These are phyloP conservation scores for Ophiognomonia clavigignenti-juglandacearum DNA, from an alignment of 2,329 filamentous ascomycete species.

Conservation along the genomic window DNA sequence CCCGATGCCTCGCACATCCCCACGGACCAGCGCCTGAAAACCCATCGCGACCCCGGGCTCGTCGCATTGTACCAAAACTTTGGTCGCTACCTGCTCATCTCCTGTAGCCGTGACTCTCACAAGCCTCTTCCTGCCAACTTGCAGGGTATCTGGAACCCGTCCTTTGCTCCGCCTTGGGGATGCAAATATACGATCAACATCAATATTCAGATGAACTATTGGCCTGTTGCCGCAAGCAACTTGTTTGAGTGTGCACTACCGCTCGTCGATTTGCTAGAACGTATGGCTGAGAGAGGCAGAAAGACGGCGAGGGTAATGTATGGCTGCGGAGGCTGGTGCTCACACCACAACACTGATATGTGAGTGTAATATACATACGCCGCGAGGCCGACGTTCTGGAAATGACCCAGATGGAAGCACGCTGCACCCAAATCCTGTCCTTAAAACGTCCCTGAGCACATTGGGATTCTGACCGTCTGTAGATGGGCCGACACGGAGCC, in stretches of 20 bases:
- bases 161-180: constrained; percentile 39
- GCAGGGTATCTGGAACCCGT: constrained; percentile 40
- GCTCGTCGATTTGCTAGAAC: constrained; percentile 34
- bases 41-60: constrained; percentile 20
- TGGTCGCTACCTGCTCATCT: constrained; percentile 33
- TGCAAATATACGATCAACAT: constrained; percentile 47
- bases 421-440: no score
- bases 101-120: constrained; percentile 24
- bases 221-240: constrained; percentile 29
- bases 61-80: constrained; percentile 32
- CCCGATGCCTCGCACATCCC: constrained; percentile 19
- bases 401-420: no score
- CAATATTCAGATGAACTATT: constrained; percentile 51
- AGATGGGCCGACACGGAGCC: constrained; percentile 31
- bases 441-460: no score
- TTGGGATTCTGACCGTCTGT: no score
- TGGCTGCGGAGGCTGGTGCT: constrained; percentile 26
- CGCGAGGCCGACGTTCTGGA: no score
- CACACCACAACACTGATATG: constrained; percentile 34
- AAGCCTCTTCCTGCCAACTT: constrained; percentile 35
- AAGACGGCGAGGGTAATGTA: constrained; percentile 29
- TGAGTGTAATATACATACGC: no score
- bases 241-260: constrained; percentile 30
- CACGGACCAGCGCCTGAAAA: constrained; percentile 18
- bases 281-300: constrained; percentile 27